phyloP scores from a whole-genome alignment of 225 moss, liverwort and hornwort species.

The Asterella californica region DNA sequence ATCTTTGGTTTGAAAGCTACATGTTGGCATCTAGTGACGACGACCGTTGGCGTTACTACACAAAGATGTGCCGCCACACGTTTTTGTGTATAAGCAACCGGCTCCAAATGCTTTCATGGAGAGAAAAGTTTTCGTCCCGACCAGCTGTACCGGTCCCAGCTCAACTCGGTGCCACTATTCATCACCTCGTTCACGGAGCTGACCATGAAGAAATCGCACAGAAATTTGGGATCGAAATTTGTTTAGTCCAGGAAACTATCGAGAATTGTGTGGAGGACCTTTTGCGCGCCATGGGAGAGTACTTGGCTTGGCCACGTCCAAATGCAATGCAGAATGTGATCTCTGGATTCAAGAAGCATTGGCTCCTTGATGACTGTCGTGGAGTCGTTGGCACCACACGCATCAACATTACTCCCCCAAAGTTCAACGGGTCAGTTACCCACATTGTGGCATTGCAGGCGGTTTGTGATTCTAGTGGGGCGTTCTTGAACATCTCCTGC shows the following conservation, averaged over 20 bases:
- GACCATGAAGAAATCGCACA: not conserved
- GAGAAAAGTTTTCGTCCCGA: not conserved
- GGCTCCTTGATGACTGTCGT: conserved; percentile 7
- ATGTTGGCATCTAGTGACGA: conserved; percentile 5
- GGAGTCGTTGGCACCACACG: not conserved
- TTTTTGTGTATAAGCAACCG: conserved; percentile 9
- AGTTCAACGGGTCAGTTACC: not conserved
- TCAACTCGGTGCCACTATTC: conserved; percentile 10
- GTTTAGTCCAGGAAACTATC: not conserved
- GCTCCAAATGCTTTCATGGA: conserved; percentile 6
- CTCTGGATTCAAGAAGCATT: not conserved
- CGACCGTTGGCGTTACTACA: conserved; percentile 1
- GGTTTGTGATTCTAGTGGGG: conserved; percentile 6
- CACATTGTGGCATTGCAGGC: not conserved
- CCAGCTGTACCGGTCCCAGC: not conserved
- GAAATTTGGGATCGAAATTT: not conserved
- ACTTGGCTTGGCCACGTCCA: not conserved
- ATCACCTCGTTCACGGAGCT: conserved; percentile 7
- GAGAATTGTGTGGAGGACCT: not conserved
- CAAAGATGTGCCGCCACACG: conserved; percentile 3
- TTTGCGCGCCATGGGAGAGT: not conserved
- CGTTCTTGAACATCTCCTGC: not conserved
- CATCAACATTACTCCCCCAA: not conserved
- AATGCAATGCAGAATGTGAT: not conserved
- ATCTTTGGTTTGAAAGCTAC: conserved; percentile 1